These are phyloP conservation scores for Calendula officinalis DNA, from an alignment of 129 eudicot species.

Conservation along the genomic window DNA sequence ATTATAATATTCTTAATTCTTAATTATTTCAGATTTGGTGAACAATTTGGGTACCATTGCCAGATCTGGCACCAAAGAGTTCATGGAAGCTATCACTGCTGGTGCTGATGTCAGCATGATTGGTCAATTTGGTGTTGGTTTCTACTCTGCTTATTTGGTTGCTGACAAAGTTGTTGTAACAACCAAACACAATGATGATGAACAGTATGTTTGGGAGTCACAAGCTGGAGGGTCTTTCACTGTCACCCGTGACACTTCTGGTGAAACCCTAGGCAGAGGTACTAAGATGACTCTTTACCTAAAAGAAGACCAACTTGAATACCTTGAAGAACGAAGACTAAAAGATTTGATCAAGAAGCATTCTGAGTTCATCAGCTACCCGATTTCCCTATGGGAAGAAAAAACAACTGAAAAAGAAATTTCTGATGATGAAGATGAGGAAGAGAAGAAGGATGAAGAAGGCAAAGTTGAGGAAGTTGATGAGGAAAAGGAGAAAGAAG, in stretches of 20 bases:
- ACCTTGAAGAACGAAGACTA: conserved; percentile 78
- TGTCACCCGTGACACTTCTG: conserved; percentile 70
- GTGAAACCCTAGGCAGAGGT: conserved; percentile 79
- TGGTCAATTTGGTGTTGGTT: conserved; percentile 94
- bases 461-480: conserved; percentile 74
- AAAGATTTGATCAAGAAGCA: conserved; percentile 83
- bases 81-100: conserved; percentile 90
- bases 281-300: conserved; percentile 62
- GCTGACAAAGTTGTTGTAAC: conserved; percentile 84
- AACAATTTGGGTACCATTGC: conserved; percentile 93
- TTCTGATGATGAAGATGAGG: conserved; percentile 81
- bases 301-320: conserved; percentile 80
- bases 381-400: conserved; percentile 75
- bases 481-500: conserved; percentile 74
- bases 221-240: conserved; percentile 93
- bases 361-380: conserved; percentile 86
- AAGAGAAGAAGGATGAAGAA: conserved; percentile 73
- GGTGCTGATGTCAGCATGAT: conserved; percentile 97
- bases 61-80: conserved; percentile 82
- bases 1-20: not conserved
- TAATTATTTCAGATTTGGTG: conserved; percentile 58
- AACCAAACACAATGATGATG: conserved; percentile 84
- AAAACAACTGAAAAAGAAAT: conserved; percentile 78
- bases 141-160: conserved; percentile 85
- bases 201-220: conserved; percentile 85